Base-by-base conservation (phyloP, 306 rosid genomes). In the Trifolium subterraneum region DNA sequence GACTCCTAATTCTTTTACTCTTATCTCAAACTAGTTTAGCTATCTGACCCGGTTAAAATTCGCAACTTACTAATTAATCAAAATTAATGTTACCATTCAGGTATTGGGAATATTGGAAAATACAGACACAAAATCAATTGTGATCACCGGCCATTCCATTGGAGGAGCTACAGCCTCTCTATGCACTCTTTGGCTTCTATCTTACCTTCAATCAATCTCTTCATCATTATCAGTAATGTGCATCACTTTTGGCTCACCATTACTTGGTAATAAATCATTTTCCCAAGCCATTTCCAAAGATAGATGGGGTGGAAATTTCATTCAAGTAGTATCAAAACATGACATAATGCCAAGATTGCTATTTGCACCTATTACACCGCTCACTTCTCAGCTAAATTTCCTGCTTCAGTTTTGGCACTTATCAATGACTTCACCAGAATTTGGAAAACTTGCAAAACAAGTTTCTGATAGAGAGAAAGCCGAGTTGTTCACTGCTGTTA, bases 311-410 rank as follows among this genome's bases (percentile, higher is more conserved):
- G 92, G 90, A 14, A 91, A 87, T 45, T 91, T 94, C 75, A 88
- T 90, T 56, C 95, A 94, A 23, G 85, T 94, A 5, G 92, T 90
- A 8, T 86, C 97, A 36, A 87, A 79, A 58, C 87, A 87, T 54
- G 98, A 94, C 86, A 84, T 92, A 38, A 90, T 94, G 93, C 96
- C 97, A 23, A 85, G 97, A 71, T 81, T 94, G 19, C 84, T 90
- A 71, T 86, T 89, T 78, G 87, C 94, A 44, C 97, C 97, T 0
- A 15, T 84, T 9, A 70, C 70, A 52, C 64, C 88, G 0, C 75
- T 77, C 81, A 75, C 81, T 56, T 13, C 85, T 70, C 89, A 88
- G 48, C 76, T 90, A 39, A 85, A 83, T 19, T 58, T 65, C 65
- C 80, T 93, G 9, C 88, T 87, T 5, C 85, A 86, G 63, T 77